Percentiles rank a stretch among this genome's conserved stretches.
phyloP scores from a whole-genome alignment of 1,284 basidiomycete genomes.

The Peniophora sp. region DNA sequence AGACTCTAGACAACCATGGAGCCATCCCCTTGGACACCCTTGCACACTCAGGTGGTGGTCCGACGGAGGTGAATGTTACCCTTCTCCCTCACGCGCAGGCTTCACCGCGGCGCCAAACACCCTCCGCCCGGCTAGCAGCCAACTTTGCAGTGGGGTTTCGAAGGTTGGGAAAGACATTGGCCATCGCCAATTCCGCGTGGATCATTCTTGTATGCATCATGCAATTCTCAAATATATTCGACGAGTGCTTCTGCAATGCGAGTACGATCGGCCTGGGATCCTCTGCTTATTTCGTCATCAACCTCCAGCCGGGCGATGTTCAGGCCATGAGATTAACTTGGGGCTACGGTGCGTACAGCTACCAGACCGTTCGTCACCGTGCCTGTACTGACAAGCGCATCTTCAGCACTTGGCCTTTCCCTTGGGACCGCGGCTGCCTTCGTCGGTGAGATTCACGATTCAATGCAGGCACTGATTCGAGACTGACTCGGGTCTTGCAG shows the following conservation, averaged over 20 bases:
- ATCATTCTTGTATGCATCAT: not conserved
- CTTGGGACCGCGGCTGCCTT: too few relatives aligned
- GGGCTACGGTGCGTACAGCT: not conserved
- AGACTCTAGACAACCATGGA: not conserved
- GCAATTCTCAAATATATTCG: not conserved
- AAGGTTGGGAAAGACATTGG: not conserved
- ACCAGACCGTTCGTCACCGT: too few relatives aligned
- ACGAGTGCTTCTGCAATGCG: not conserved
- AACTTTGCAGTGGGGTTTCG: not conserved
- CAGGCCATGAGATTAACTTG: not conserved
- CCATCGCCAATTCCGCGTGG: not conserved
- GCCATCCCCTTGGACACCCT: not conserved
- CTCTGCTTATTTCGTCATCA: not conserved
- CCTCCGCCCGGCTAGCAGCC: not conserved
- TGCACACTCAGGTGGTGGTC: not conserved
- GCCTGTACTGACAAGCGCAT: too few relatives aligned
- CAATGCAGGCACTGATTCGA: too few relatives aligned
- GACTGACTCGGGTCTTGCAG: too few relatives aligned
- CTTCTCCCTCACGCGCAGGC: not conserved
- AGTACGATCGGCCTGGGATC: not conserved
- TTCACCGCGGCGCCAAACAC: not conserved
- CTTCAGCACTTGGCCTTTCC: too few relatives aligned
- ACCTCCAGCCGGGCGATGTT: not conserved
- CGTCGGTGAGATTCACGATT: too few relatives aligned
- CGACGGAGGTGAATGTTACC: not conserved